A percentile compares a stretch with the other conserved stretches of the same genome.
phyloP scores from a whole-genome alignment of 129 eudicot species.

The Arctium minus region DNA sequence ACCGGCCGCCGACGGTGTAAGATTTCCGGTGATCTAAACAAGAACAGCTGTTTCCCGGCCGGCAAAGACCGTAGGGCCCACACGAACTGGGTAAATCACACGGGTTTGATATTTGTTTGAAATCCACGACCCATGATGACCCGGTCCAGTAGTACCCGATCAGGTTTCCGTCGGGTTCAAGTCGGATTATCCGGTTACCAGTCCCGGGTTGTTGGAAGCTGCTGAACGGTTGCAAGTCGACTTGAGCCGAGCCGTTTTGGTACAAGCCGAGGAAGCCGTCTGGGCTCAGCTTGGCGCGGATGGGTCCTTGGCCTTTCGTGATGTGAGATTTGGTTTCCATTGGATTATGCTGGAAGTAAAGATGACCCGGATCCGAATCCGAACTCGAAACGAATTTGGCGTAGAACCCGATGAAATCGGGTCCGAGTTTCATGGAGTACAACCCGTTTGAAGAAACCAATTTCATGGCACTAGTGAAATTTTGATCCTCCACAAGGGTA shows the following conservation, averaged over 20 bases:
- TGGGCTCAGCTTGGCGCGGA: conserved; percentile 39
- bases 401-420: conserved; percentile 62
- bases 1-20: conserved; percentile 28
- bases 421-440: conserved; percentile 78
- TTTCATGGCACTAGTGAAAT: conserved; percentile 74
- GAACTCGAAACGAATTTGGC: conserved; percentile 34
- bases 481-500: conserved; percentile 86
- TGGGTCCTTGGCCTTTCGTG: conserved; percentile 49
- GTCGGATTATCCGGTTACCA: conserved; percentile 57
- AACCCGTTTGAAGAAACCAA: conserved; percentile 75
- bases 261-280: conserved; percentile 83
- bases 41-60: conserved; percentile 63
- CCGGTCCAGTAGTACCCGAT: conserved; percentile 83
- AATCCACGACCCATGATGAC: conserved; percentile 68
- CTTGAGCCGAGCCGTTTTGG: conserved; percentile 66
- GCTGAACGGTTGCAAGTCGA: conserved; percentile 69
- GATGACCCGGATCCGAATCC: conserved; percentile 36
- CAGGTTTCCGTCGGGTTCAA: conserved; percentile 82
- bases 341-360: conserved; percentile 60
- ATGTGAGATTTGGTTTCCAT: conserved; percentile 64
- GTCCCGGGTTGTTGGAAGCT: conserved; percentile 64
- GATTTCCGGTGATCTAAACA: conserved; percentile 57
- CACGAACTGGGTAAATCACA: conserved; percentile 84
- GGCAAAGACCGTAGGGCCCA: conserved; percentile 77
- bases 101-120: conserved; percentile 44